These are phyloP conservation scores for Chlorella sp. DNA, from an alignment of 139 green algal species.

Conservation along the genomic window DNA sequence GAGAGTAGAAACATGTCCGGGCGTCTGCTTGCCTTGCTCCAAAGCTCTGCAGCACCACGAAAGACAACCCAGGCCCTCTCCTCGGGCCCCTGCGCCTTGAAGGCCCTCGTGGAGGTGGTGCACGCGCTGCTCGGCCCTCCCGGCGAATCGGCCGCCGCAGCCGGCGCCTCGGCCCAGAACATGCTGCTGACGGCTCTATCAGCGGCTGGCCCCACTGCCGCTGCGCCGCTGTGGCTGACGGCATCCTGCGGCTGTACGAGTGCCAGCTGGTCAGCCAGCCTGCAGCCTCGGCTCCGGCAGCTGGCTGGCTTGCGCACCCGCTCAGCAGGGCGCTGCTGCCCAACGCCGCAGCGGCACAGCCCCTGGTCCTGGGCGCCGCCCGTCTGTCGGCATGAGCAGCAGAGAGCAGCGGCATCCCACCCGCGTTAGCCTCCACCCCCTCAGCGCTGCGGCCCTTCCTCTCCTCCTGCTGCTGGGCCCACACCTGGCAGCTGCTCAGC, in stretches of 20 bases:
- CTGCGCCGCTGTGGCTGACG: not conserved
- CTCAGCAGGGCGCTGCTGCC: slow-evolving; percentile 25
- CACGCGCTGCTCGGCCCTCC: not conserved
- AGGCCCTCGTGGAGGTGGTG: slow-evolving; percentile 2
- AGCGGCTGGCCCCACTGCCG: not conserved
- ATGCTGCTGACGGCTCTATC: slow-evolving; percentile 25
- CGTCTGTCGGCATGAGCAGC: not conserved
- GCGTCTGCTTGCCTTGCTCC: too few relatives aligned
- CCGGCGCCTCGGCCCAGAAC: not conserved
- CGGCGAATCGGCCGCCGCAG: not conserved
- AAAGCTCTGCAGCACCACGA: too few relatives aligned
- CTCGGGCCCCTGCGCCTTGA: not conserved
- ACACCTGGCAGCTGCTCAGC: not conserved
- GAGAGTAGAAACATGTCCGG: too few relatives aligned
- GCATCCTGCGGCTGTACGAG: slow-evolving; percentile 9
- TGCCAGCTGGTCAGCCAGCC: not conserved
- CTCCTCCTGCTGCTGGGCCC: slow-evolving; percentile 23
- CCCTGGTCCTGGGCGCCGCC: not conserved
- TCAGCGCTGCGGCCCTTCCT: slow-evolving; percentile 29
- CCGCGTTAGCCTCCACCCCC: not conserved
- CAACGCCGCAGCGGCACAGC: not conserved
- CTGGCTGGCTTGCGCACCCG: slow-evolving; percentile 8
- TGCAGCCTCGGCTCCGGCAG: not conserved
- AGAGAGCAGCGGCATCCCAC: not conserved
- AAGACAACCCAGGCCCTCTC: too few relatives aligned